Base-by-base conservation (phyloP, 192 early-diverging fungal species). In the Entomortierella chlamydospora region DNA sequence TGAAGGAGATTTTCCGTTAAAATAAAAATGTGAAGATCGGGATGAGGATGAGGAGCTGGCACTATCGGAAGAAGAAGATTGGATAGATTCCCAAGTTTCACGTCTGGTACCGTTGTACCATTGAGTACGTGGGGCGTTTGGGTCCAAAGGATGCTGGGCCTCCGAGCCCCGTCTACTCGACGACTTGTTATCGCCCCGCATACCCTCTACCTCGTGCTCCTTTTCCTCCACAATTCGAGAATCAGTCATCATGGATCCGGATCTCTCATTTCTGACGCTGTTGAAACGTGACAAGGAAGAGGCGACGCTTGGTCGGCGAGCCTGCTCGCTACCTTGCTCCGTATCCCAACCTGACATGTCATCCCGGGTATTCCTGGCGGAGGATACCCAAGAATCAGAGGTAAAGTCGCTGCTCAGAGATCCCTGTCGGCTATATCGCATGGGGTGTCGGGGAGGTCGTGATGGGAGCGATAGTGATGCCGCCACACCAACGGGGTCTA, bases 11-110 rank as follows among this genome's bases (percentile, higher is more conserved):
- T 61, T 61, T 33, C 76, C 76, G 23, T 79, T 79, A 55, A 79
- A 79, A 23, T 79, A 79, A 43, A 79, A 79, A 55, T 79, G 76
- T 12, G 76, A 79, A 1, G 76, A 79, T 25, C 68, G 26, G 2
- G 73, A 69, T 11, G 67, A 70, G 0, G 74, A 70, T 0, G 61
- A 64, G 5, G 76, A 79, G 0, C 60, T 53, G n/a, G 63, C 62
- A 30, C 50, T 61, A 22, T 79, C 76, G 26, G 68, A 70, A 1
- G 76, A 69, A 15, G 74, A 79, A 11, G 76, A 66, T 56, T 78
- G 67, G 8, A 64, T 55, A 33, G 74, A 70, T 18, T 45, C 50
- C 74, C 74, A 78, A 17, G 74, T 78, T 20, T 65, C 67, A 20
- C 74, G 61, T 12, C 50, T 55, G 17, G 30, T 29, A 4, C 56